Evolutionary conservation across 305 asterid species (phyloP), one percentile per base, ranked within the genome.

Genomic region (Rubia tinctorum): DNA sequence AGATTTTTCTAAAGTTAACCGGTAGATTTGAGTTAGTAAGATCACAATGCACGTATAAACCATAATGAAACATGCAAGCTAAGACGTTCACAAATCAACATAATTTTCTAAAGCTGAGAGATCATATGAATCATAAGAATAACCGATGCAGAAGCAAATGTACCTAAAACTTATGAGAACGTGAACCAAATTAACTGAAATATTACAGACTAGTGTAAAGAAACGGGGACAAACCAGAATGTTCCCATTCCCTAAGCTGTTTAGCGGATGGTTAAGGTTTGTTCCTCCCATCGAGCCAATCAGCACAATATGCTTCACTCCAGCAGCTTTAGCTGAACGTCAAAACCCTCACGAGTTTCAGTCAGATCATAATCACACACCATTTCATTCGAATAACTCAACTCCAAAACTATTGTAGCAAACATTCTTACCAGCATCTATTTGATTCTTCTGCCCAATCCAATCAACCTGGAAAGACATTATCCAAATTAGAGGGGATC

Each of bases 281-380:
- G 87, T 88, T 83, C 97, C 99, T 81, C 99, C 99, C 99, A 94
- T 91, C 20, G 99, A 94, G 76, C 97, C 99, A 69, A 94, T 90
- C 84, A 91, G 80, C 75, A 94, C 95, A 76, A 94, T 88, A 6
- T 90, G 97, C 90, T 94, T 90, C 78, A 91, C 97, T 61, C 97
- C 97, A 73, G 95, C 97, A 81, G 91, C 93, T 86, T 91, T 94
- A 69, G 99, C 99, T 94, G 95, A 77, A 67, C 14, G 20, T 61
- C 23, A 69, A 2, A 55, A 43, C n/a, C 22, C 12, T 45, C 71
- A 69, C 71, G 44, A 53, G 67, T 66, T 60, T 76, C 27, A 78
- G 68, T 67, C 51, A 64, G 67, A 17, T 43, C 47, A 53, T 8
- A 12, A 34, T 34, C 39, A 34, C 39, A 0, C 18, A 49, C 56